Conservation (phyloP, 2,329 filamentous ascomycete species). For the Aplosporella prunicola region DNA sequence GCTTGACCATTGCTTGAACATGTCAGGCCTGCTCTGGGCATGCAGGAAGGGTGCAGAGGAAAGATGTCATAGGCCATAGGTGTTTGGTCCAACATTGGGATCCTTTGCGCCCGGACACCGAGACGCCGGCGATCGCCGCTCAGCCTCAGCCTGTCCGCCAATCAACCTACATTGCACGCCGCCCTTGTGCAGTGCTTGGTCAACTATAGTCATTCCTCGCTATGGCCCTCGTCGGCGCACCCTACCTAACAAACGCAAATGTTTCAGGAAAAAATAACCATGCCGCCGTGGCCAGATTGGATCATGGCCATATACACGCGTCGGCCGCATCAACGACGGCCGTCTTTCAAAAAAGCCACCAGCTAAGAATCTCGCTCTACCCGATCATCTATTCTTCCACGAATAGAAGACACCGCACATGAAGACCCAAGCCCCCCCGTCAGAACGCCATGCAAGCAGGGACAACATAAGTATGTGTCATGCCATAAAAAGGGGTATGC, state of each 20-base stretch:
- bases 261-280: background rate
- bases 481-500: constrained; percentile 29
- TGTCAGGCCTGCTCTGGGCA: constrained; percentile 4
- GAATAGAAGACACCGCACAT: background rate
- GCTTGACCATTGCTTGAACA: constrained; percentile 13
- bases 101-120: too few species aligned
- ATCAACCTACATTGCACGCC: constrained; percentile 3
- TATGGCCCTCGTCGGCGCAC: too few species aligned
- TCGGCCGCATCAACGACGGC: constrained; percentile 3
- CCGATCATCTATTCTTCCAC: constrained; percentile 6
- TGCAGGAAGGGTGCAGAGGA: constrained; percentile 6
- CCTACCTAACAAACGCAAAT: background rate
- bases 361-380: constrained; percentile 5
- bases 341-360: constrained; percentile 11
- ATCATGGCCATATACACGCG: constrained; percentile 5
- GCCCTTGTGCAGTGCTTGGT: too few species aligned
- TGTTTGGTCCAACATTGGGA: too few species aligned
- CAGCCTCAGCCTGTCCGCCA: background rate
- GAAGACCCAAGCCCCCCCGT: constrained; percentile 7
- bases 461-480: constrained; percentile 14
- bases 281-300: constrained; percentile 3
- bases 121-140: constrained; percentile 4
- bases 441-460: constrained; percentile 9
- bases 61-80: constrained; percentile 9
- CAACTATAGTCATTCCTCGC: too few species aligned